These are phyloP conservation scores for Priceomyces medius DNA, from an alignment of 805 yeast genomes.

Conservation along the genomic window DNA sequence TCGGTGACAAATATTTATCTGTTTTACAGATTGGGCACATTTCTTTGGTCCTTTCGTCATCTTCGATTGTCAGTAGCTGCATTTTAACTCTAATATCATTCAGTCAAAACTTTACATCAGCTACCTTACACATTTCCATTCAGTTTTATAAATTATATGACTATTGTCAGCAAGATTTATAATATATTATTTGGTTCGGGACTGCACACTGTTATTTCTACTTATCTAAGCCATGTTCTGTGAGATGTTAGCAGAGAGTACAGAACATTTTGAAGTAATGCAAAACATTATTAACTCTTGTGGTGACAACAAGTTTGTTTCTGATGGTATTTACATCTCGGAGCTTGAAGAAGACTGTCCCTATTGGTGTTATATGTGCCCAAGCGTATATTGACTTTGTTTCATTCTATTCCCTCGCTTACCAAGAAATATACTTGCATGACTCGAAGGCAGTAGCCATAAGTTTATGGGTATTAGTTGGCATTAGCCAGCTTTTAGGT, in stretches of 20 bases:
- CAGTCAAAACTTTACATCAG: constrained; percentile 13
- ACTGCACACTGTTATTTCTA: no score
- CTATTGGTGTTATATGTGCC: constrained; percentile 24
- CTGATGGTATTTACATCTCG: neutral
- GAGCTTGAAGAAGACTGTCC: constrained; percentile 21
- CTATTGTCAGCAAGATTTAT: neutral
- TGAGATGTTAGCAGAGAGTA: no score
- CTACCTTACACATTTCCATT: constrained; percentile 7
- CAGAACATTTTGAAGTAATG: no score
- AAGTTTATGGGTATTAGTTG: constrained; percentile 32
- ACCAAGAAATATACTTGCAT: constrained; percentile 31
- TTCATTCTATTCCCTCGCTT: constrained; percentile 44
- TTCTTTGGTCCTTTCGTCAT: constrained; percentile 59
- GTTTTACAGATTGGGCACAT: constrained; percentile 98
- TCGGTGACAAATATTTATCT: constrained; percentile 89
- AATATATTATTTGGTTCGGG: no score
- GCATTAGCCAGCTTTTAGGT: constrained; percentile 18
- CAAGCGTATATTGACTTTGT: constrained; percentile 46
- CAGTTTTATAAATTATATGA: neutral
- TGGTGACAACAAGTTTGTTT: no score
- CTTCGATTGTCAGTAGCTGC: constrained; percentile 5
- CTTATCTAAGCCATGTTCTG: no score
- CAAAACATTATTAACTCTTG: no score
- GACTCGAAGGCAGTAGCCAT: constrained; percentile 34
- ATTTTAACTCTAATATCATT: no score